These are phyloP conservation scores for Sugiyamaella smithiae DNA, from an alignment of 805 yeast genomes.

Conservation along the genomic window DNA sequence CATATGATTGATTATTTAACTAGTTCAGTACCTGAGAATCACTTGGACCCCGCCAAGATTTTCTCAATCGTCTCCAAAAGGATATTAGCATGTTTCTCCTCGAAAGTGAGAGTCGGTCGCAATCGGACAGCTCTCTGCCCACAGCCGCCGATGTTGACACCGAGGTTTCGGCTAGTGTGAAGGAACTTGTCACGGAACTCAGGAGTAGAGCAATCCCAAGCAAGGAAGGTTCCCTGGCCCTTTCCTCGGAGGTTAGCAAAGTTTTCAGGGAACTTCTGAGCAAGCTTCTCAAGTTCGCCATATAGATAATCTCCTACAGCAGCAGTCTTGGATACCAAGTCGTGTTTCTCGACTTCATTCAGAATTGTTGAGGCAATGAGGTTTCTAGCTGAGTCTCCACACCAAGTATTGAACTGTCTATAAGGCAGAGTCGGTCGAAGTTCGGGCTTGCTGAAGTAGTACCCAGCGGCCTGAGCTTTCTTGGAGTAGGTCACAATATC, in stretches of 20 bases:
- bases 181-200: slow-evolving; percentile 61
- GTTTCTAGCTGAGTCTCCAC: slow-evolving; percentile 85
- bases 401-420: slow-evolving; percentile 92
- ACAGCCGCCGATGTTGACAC: slow-evolving; percentile 84
- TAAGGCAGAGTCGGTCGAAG: slow-evolving; percentile 73
- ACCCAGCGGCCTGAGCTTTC: slow-evolving; percentile 88
- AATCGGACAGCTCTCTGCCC: slow-evolving; percentile 74
- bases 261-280: slow-evolving; percentile 51
- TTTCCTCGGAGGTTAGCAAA: slow-evolving; percentile 67
- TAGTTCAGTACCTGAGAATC: too few species aligned
- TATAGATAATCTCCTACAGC: slow-evolving; percentile 68
- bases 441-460: slow-evolving; percentile 72
- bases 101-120: slow-evolving; percentile 77
- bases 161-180: slow-evolving; percentile 55
- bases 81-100: slow-evolving; percentile 74
- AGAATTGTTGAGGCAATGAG: slow-evolving; percentile 72
- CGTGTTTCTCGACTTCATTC: slow-evolving; percentile 58
- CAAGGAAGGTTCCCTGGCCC: slow-evolving; percentile 73
- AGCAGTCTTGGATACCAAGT: slow-evolving; percentile 53
- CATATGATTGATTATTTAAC: too few species aligned
- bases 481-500: slow-evolving; percentile 85
- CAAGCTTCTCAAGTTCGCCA: slow-evolving; percentile 54
- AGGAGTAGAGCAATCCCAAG: slow-evolving; percentile 64
- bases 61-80: slow-evolving; percentile 47
- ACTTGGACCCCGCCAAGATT: slow-evolving; percentile 15